Evolutionary conservation across 2,329 filamentous ascomycete species (phyloP).

Genomic region (Paracoccidioides brasiliensis): DNA sequence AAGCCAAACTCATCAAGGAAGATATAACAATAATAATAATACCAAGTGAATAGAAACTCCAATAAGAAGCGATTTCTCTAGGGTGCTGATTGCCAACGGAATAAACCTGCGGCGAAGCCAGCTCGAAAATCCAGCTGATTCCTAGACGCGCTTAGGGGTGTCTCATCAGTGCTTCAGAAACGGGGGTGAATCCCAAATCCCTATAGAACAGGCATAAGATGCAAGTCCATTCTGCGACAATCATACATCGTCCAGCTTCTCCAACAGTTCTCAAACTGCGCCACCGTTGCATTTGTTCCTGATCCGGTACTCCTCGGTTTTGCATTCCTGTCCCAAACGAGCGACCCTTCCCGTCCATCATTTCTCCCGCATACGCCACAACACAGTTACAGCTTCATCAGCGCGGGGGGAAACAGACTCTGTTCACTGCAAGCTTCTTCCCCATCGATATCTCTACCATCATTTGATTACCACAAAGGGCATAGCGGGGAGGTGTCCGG

Average conservation of each 20-base stretch:
- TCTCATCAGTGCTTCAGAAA: constrained; percentile 4
- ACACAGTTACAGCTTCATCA: not conserved
- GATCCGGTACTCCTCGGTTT: not conserved
- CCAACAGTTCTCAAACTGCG: not conserved
- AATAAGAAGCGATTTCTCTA: not conserved
- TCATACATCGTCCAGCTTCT: not conserved
- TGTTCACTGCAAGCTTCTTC: not conserved
- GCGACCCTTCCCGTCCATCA: not conserved
- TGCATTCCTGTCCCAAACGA: not conserved
- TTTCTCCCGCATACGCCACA: not conserved
- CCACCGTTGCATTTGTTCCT: not conserved
- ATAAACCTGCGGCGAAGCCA: not conserved
- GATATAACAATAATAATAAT: too few species aligned
- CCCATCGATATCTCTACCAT: not conserved
- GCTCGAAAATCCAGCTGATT: not conserved
- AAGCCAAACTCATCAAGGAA: not conserved
- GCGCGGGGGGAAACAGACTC: not conserved
- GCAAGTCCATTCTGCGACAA: not conserved
- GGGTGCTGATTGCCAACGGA: not conserved
- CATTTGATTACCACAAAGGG: not conserved
- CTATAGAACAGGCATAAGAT: not conserved
- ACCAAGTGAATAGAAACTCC: not conserved
- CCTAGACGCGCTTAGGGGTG: not conserved
- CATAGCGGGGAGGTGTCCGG: not conserved
- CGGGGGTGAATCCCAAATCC: not conserved